Evolutionary conservation across 2,329 filamentous ascomycete species (phyloP), one percentile per base, ranked within the genome.

Genomic region (Rhinocladiella mackenziei): DNA sequence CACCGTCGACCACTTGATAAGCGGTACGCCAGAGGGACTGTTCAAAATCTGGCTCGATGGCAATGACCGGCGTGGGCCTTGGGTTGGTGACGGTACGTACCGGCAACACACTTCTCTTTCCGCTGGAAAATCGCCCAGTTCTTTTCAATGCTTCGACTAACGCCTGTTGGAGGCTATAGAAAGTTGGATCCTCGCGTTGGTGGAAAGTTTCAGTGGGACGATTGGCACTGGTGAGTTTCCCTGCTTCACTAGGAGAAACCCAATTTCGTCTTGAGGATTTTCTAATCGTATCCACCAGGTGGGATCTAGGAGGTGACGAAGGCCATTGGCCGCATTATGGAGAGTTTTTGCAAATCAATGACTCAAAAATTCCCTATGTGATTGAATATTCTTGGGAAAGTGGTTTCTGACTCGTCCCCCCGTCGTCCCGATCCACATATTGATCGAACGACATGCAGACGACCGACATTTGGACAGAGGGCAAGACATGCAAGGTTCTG

Each of bases 331-430:
- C n/a, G 4, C 37, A 39, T 14, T 39, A 7, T 4, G 37, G 37
- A 4, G 13, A 30, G 18, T 39, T 39, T 14, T 15, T 18, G n/a
- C 29, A 30, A 14, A 3, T 39, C 7, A 13, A 39, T 4, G 20
- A 39, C 14, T 11, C 4, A 3, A 39, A 5, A 11, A 22, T 39
- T 5, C 37, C 37, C n/a, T 31, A 30, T 19, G 25, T 13, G 9
- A 31, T 39, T 18, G 37, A 39, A 25, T 39, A 39, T 18, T 30
- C 37, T 4, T 39, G 37, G 37, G n/a, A n/a, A n/a, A n/a, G n/a
- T n/a, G n/a, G n/a, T n/a, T n/a, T n/a, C n/a, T n/a, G n/a, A n/a
- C n/a, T n/a, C n/a, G n/a, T n/a, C n/a, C n/a, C n/a, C n/a, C n/a
- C n/a, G n/a, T n/a, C n/a, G n/a, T n/a, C n/a, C n/a, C n/a, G n/a